Base-by-base conservation (phyloP, 768 basidiomycete species). In the Obba rivulosa region DNA sequence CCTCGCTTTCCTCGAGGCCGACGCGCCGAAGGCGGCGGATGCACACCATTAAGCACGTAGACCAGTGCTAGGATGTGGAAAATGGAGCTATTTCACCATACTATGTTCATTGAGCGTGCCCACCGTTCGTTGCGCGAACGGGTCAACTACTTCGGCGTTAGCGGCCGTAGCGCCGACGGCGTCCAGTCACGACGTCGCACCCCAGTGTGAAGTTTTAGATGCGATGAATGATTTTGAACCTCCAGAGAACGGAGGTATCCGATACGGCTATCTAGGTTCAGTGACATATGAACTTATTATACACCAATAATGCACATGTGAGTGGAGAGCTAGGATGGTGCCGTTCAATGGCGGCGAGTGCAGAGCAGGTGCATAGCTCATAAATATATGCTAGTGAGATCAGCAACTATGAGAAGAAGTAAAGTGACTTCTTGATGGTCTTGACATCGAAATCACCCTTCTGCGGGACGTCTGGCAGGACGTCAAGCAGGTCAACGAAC, bases 381-480 rank as follows among this genome's bases (percentile, higher is more conserved):
- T 16, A 18, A 31, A 31, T 31, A 31, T 31, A 13, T 31, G 13
- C 28, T 13, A 13, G 28, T 13, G 13, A 31, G 28, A 31, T 13
- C 7, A 7, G 28, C 28, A 10, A 49, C 68, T 78, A 96, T 37
- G 93, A 94, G 77, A 97, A 98, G 78, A 98, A 98, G 68, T 97
- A 98, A 34, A 76, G 74, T 37, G 87, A 90, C 49, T 80, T 67
- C 63, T 85, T 85, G 68, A 97, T 93, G 51, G 73, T 74, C 58
- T 79, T 73, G 53, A 98, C 91, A 55, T 89, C 78, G 64, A 98
- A 96, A 48, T 73, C 71, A 46, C 95, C 95, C 70, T 89, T 91
- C 66, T 79, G 62, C 0, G 95, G 95, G 18, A 92, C 65, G 0
- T 83, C 85, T 0, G 93, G 93, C 17, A 97, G 65, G 56, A 94